These are phyloP conservation scores for Emmonsiellopsis sp. DNA, from an alignment of 2,329 filamentous ascomycete genomes.

Conservation along the genomic window DNA sequence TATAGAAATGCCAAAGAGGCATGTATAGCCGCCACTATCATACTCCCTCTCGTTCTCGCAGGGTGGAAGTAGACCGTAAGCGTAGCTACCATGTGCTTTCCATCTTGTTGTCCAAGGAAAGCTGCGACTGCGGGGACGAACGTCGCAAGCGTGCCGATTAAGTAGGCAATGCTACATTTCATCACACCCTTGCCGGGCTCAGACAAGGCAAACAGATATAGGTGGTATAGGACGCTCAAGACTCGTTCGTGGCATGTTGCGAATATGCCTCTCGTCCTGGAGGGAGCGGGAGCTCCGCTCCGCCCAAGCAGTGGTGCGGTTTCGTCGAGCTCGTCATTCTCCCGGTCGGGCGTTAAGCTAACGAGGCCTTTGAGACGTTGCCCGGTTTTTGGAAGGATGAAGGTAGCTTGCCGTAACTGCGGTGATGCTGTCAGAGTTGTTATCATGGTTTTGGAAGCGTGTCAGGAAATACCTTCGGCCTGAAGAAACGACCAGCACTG, in stretches of 20 bases:
- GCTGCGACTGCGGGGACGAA: constrained; percentile 66
- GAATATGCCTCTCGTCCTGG: constrained; percentile 7
- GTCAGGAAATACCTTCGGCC: background rate
- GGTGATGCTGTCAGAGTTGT: background rate
- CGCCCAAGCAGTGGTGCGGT: constrained; percentile 25
- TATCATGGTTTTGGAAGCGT: background rate
- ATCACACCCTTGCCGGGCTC: constrained; percentile 70
- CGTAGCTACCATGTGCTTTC: constrained; percentile 89
- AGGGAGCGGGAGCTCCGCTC: constrained; percentile 4
- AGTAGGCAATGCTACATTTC: constrained; percentile 85
- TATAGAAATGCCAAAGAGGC: constrained; percentile 72
- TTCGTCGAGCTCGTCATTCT: constrained; percentile 31
- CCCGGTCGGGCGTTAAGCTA: constrained; percentile 64
- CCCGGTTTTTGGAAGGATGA: constrained; percentile 77
- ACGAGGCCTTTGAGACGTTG: constrained; percentile 74
- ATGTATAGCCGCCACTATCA: constrained; percentile 75
- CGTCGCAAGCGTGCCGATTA: constrained; percentile 76
- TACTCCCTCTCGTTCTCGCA: constrained; percentile 74
- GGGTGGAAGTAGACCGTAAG: constrained; percentile 94
- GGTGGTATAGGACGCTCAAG: constrained; percentile 28
- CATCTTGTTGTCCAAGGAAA: constrained; percentile 73
- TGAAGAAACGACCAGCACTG: constrained; percentile 1
- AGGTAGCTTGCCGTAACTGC: constrained; percentile 72
- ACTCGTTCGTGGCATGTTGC: constrained; percentile 18
- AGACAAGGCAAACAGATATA: constrained; percentile 57